phyloP scores from a whole-genome alignment of 257 asterid genomes.

The Solanum sitiens region DNA sequence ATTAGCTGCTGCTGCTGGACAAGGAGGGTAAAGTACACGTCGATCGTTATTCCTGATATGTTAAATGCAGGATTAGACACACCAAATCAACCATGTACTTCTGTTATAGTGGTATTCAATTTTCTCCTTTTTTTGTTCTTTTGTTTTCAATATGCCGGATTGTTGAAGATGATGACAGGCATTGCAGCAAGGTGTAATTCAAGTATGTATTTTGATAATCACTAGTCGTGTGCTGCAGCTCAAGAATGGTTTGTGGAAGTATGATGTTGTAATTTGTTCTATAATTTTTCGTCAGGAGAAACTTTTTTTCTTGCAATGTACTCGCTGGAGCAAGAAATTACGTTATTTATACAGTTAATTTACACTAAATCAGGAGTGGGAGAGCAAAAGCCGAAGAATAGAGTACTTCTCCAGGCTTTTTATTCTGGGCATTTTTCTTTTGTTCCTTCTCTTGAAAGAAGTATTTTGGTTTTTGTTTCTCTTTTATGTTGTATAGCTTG shows the following conservation, averaged over 20 bases:
- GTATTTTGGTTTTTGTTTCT: not conserved
- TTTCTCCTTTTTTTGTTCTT: conserved; percentile 8
- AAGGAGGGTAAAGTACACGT: conserved; percentile 13
- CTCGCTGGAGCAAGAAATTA: not conserved
- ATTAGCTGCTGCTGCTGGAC: conserved; percentile 48
- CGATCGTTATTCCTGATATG: not conserved
- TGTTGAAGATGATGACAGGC: conserved; percentile 12
- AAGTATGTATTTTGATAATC: conserved; percentile 24
- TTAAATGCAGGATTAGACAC: not conserved
- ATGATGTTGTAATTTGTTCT: conserved; percentile 20
- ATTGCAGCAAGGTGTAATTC: conserved; percentile 37
- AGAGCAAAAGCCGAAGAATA: not conserved
- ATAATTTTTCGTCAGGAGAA: conserved; percentile 8
- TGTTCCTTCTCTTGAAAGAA: not conserved
- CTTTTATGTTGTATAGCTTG: not conserved
- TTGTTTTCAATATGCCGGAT: conserved; percentile 17
- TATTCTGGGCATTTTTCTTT: not conserved
- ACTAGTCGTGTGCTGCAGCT: conserved; percentile 13
- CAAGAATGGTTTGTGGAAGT: conserved; percentile 32
- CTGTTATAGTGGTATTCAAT: conserved; percentile 22
- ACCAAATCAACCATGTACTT: not conserved
- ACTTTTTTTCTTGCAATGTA: not conserved
- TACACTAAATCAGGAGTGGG: not conserved
- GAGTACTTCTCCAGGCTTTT: not conserved
- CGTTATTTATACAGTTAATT: not conserved